Base-by-base conservation (phyloP, 2,329 filamentous ascomycete genomes). In the Huntiella savannae region DNA sequence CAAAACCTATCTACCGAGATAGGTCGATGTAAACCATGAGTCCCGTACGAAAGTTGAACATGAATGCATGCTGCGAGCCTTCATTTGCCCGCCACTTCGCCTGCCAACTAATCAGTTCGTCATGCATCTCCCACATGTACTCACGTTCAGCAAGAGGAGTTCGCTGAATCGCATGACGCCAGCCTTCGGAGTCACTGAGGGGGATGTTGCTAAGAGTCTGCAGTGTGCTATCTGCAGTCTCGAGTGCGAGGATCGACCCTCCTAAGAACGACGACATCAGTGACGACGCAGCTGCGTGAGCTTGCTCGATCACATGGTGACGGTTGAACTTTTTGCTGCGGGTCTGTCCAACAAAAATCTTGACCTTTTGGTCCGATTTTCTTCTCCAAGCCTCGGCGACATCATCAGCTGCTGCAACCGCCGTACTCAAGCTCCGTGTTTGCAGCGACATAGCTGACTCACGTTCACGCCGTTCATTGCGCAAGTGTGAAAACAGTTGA, bases 251-350 rank as follows among this genome's bases (percentile, higher is more conserved):
- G 49, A 95, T 82, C 0, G 86, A 85, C 0, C 83, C 83, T 28
- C 80, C 73, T 4, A 83, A 66, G 53, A 85, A 85, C 4, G 73
- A 73, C 32, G 79, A 73, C 10, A 85, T 70, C 33, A 87, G 68
- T 47, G 72, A 73, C 28, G 73, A 69, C 4, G 67, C 68, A 52
- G 65, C 69, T 48, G 57, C 59, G 61, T 75, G 75, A 51, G 79
- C 79, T 53, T 87, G 81, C 58, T 93, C 84, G 41, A 95, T 78
- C 43, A 96, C 85, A 22, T 79, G 79, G 56, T 78, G 77, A 45
- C 88, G 77, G 62, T 94, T 95, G 52, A 81, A 82, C 65, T 95
- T 96, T 62, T 94, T 95, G 60, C 79, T 85, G 55, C 79, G 77
- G 43, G 85, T 87, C 48, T 83, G 79, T 1, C 82, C 76, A 4